Evolutionary conservation across 2,329 filamentous ascomycete genomes (phyloP), one percentile per base, ranked within the genome.

Genomic region (Diaporthe vexans): DNA sequence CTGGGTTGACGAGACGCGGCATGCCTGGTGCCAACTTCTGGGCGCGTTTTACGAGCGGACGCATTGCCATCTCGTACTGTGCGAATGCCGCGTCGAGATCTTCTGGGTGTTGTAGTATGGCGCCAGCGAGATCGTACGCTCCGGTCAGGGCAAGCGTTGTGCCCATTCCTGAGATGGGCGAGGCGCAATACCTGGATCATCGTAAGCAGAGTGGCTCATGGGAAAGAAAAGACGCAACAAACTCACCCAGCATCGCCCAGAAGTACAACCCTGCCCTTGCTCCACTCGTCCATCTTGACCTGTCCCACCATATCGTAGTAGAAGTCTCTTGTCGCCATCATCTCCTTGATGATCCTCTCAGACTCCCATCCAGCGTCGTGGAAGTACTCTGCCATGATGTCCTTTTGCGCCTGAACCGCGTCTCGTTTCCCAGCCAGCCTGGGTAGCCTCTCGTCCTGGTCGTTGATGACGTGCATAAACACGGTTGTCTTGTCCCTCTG

Each of bases 61-160:
- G 78, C 76, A 87, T 82, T 10, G 78, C 80, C 40, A 77, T 54
- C 73, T 88, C 85, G 57, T 89, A 89, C 5, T 77, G 76, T 5
- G 78, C 76, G 8, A 85, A 78, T 1, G 81, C 85, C 8, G 78
- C 78, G 1, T 75, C 29, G 15, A 82, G 71, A 54, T 81, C 77
- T 15, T 75, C 40, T 0, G 76, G 76, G 29, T 79, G 75, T 15
- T 75, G 75, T 17, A 75, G 72, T n/a, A 88, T 79, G 61, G 86
- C 85, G 3, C 87, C 86, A 0, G 88, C 88, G 1, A 91, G 82
- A 0, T 88, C 81, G 76, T 89, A 89, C 1, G 87, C 88, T 2
- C 85, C 85, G 1, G 84, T 78, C 29, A 90, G 75, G 2, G 85
- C 85, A 4, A 84, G 76, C 3, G 83, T 85, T 2, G 86, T 88